Conservation (phyloP, 2,329 filamentous ascomycete species). For the Orbilia brochopaga region DNA sequence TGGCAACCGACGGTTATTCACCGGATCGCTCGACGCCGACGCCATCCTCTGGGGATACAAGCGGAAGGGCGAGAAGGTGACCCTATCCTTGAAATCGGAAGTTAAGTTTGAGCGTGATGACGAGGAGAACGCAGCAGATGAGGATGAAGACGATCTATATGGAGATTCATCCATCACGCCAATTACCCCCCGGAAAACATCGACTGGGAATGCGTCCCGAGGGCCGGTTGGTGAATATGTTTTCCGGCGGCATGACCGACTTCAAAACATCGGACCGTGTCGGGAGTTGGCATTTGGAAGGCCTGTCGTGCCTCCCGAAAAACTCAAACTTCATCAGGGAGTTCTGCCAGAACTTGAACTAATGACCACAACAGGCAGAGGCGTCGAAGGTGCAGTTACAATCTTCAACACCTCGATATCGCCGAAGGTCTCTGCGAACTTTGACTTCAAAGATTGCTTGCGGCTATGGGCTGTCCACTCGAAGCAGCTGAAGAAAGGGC, state of each 20-base stretch:
- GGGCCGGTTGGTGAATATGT: slow-evolving; percentile 68
- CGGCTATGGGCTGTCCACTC: slow-evolving; percentile 80
- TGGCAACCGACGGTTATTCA: slow-evolving; percentile 73
- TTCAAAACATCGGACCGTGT: slow-evolving; percentile 80
- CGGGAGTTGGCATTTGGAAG: slow-evolving; percentile 74
- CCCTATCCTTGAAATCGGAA: slow-evolving; percentile 64
- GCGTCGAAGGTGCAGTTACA: slow-evolving; percentile 71
- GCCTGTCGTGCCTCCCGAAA: slow-evolving; percentile 59
- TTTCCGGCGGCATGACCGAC: slow-evolving; percentile 77
- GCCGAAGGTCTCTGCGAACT: slow-evolving; percentile 72
- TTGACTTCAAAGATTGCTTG: slow-evolving; percentile 74
- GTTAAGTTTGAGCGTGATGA: slow-evolving; percentile 67
- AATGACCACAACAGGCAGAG: slow-evolving; percentile 68
- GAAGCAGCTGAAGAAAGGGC: slow-evolving; percentile 65
- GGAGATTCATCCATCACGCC: slow-evolving; percentile 63
- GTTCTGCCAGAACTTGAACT: slow-evolving; percentile 67
- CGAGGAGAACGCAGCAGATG: slow-evolving; percentile 66
- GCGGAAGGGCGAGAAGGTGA: slow-evolving; percentile 54
- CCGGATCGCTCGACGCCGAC: slow-evolving; percentile 83
- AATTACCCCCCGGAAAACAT: slow-evolving; percentile 58
- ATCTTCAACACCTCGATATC: slow-evolving; percentile 79
- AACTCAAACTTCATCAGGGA: slow-evolving; percentile 62
- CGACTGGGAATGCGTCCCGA: slow-evolving; percentile 55
- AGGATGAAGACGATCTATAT: slow-evolving; percentile 67
- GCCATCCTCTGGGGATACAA: slow-evolving; percentile 81